Percentiles rank a stretch among this genome's conserved stretches.
Evolutionary conservation across 352 stramenopile species (phyloP).

Genomic region (Phytophthora pinifolia): DNA sequence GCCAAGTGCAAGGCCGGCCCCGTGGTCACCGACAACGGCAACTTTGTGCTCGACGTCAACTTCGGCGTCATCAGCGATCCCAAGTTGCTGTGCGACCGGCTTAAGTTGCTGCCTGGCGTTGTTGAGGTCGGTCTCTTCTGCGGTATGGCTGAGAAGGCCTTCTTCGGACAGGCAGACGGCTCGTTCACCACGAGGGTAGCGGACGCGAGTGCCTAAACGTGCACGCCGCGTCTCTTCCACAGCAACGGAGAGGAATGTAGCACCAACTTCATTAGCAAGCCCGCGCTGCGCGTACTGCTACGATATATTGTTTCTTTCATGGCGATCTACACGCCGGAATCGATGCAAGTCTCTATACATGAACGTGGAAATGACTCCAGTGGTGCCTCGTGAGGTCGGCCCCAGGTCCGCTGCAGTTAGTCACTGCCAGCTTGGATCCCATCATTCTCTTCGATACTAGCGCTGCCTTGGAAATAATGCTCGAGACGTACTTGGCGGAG

Average conservation of each 20-base stretch:
- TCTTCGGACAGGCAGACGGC: slow-evolving; percentile 85
- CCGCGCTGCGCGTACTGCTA: slow-evolving; percentile 3
- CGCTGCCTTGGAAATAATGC: slow-evolving; percentile 53
- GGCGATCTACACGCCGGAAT: slow-evolving; percentile 6
- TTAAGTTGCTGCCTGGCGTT: slow-evolving; percentile 86
- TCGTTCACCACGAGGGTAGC: slow-evolving; percentile 68
- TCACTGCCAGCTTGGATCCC: too few relatives aligned
- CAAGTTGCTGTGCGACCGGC: slow-evolving; percentile 54
- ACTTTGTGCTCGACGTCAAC: slow-evolving; percentile 90
- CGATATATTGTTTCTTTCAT: slow-evolving; percentile 15
- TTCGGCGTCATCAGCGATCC: slow-evolving; percentile 80
- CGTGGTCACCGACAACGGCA: slow-evolving; percentile 97
- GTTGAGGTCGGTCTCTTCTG: slow-evolving; percentile 90
- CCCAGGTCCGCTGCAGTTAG: too few relatives aligned
- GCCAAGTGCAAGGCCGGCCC: slow-evolving; percentile 93
- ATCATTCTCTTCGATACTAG: background rate
- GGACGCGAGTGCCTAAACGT: slow-evolving; percentile 24
- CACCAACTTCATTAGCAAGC: slow-evolving; percentile 16
- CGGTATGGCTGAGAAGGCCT: slow-evolving; percentile 87
- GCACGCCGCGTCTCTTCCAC: background rate
- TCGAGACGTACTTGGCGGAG: slow-evolving; percentile 73
- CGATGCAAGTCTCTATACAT: slow-evolving; percentile 38
- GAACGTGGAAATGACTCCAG: slow-evolving; percentile 2
- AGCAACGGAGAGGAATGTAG: slow-evolving; percentile 11
- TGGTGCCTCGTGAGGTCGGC: too few relatives aligned